Evolutionary conservation across 2,329 filamentous ascomycete genomes (phyloP).

Genomic region (Chaetomiaceae sp.): DNA sequence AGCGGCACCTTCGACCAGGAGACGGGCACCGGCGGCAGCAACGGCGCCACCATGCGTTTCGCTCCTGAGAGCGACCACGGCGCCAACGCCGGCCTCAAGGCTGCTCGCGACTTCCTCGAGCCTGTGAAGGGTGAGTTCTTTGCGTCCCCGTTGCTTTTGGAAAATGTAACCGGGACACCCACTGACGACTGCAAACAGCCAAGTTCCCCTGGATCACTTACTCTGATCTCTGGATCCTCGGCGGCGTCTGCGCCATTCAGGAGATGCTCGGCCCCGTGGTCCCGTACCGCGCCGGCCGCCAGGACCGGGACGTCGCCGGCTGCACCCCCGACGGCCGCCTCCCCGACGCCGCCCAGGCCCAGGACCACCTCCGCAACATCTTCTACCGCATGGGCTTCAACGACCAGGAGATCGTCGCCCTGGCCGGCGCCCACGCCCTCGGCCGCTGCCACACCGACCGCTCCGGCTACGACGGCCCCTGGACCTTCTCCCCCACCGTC

Average conservation of each 20-base stretch:
- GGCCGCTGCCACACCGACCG: constrained; percentile 85
- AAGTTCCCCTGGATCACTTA: constrained; percentile 95
- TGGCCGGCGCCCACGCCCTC: constrained; percentile 79
- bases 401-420: constrained; percentile 92
- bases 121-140: constrained; percentile 70
- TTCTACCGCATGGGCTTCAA: constrained; percentile 98
- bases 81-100: constrained; percentile 84
- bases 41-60: constrained; percentile 97
- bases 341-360: constrained; percentile 65
- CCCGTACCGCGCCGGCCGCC: constrained; percentile 82
- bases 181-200: constrained; percentile 36
- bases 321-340: constrained; percentile 92
- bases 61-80: constrained; percentile 83
- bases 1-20: constrained; percentile 87
- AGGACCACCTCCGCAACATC: constrained; percentile 81
- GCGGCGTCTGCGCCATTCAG: constrained; percentile 79
- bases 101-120: constrained; percentile 87
- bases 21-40: constrained; percentile 86
- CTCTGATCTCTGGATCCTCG: constrained; percentile 95
- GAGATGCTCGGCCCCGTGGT: constrained; percentile 89
- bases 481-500: constrained; percentile 87
- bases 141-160: too few relatives aligned
- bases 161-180: too few relatives aligned
- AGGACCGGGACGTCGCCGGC: constrained; percentile 70
- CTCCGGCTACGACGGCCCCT: constrained; percentile 81